Conservation (phyloP, 805 yeast species). For the Myxozyma monticola region DNA sequence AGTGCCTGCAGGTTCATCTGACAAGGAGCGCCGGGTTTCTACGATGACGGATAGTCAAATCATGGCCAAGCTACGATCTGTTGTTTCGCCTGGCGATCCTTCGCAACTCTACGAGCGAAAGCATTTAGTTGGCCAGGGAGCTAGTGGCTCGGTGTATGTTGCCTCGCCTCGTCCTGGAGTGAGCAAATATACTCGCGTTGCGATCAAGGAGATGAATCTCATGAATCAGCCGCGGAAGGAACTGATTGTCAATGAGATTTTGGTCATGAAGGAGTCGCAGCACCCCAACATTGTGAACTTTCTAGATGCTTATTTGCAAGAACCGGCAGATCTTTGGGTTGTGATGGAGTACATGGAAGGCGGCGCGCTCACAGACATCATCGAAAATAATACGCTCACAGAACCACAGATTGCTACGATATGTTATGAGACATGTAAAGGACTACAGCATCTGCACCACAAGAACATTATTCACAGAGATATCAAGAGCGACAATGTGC, state of each 20-base stretch:
- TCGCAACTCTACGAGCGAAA: conserved; percentile 60
- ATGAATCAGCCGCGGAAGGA: conserved; percentile 92
- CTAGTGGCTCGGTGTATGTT: conserved; percentile 86
- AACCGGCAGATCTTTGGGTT: conserved; percentile 88
- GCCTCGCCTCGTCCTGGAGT: conserved; percentile 26
- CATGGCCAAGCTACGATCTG: conserved; percentile 65
- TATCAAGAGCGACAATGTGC: conserved; percentile 92
- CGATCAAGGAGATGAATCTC: conserved; percentile 94
- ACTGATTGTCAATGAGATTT: conserved; percentile 88
- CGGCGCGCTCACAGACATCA: conserved; percentile 93
- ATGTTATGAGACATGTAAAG: conserved; percentile 85
- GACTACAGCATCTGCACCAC: conserved; percentile 85
- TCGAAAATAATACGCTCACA: conserved; percentile 77
- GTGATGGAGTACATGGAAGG: conserved; percentile 99
- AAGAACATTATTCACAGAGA: conserved; percentile 95
- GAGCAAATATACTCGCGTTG: conserved; percentile 54
- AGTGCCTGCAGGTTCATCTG: not conserved
- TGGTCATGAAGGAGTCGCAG: conserved; percentile 94
- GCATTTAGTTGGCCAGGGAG: conserved; percentile 82
- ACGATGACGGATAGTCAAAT: conserved; percentile 68
- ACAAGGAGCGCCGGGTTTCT: conserved; percentile 40
- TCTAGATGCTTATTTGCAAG: conserved; percentile 82
- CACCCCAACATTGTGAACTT: conserved; percentile 95
- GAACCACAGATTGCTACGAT: conserved; percentile 92
- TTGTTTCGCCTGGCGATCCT: conserved; percentile 87